Percentiles rank a stretch among this genome's conserved stretches.
These are phyloP conservation scores for Hygrophorus pudorinus DNA, from an alignment of 768 basidiomycete species.

Conservation along the genomic window DNA sequence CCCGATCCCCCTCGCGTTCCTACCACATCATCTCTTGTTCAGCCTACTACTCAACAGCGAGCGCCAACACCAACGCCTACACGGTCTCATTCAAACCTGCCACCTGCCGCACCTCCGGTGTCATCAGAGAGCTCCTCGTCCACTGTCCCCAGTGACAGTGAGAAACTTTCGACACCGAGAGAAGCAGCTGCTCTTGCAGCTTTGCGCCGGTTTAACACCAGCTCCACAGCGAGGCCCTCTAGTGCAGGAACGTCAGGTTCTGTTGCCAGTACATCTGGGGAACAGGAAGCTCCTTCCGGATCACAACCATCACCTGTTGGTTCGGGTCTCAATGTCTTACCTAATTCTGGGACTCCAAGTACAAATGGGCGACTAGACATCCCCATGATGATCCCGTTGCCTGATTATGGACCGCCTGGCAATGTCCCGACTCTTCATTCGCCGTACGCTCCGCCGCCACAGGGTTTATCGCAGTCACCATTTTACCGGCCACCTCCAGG, in stretches of 20 bases:
- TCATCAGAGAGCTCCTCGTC: no score
- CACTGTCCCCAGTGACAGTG: no score
- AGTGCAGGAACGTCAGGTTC: constrained; percentile 2
- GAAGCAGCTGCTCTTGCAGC: constrained; percentile 39
- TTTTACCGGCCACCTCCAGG: background rate
- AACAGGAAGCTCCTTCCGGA: constrained; percentile 2
- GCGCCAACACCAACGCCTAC: no score
- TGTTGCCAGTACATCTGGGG: background rate
- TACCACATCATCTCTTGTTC: background rate
- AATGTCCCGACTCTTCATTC: background rate
- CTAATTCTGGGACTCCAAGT: constrained; percentile 1
- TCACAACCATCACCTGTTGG: background rate
- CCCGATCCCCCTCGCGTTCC: background rate
- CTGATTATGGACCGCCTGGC: constrained; percentile 13
- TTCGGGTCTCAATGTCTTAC: no score
- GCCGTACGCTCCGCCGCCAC: background rate
- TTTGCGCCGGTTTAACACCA: constrained; percentile 34
- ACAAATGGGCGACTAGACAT: background rate
- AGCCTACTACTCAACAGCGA: background rate
- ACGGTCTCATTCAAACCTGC: no score
- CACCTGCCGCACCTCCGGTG: no score
- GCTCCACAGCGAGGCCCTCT: constrained; percentile 1
- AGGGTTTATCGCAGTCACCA: background rate
- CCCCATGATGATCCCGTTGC: constrained; percentile 19
- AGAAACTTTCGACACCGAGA: background rate